phyloP scores from a whole-genome alignment of 495 filamentous ascomycete genomes.

The Annulohypoxylon moriforme region DNA sequence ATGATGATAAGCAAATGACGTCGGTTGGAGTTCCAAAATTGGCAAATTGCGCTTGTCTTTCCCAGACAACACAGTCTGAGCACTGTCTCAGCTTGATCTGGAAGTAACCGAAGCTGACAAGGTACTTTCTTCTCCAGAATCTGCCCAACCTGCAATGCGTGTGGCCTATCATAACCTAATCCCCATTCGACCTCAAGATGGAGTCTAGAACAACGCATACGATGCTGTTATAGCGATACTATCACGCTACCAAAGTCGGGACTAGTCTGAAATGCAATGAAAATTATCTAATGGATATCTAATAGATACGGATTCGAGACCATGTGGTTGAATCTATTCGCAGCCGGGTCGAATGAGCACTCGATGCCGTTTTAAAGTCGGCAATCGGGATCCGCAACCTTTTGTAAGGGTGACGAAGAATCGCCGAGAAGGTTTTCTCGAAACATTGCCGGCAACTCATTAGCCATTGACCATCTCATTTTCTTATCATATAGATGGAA shows the following conservation, averaged over 20 bases:
- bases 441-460: constrained; percentile 21
- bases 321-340: constrained; percentile 23
- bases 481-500: constrained; percentile 16
- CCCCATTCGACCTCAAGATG: constrained; percentile 18
- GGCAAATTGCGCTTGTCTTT: constrained; percentile 3
- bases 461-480: constrained; percentile 15
- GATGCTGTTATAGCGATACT: constrained; percentile 28
- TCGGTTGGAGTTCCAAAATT: constrained; percentile 18
- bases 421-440: constrained; percentile 23
- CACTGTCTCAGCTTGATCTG: constrained; percentile 11
- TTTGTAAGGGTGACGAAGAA: constrained; percentile 26
- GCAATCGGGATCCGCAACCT: constrained; percentile 26
- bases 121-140: constrained; percentile 9
- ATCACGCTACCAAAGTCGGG: constrained; percentile 31
- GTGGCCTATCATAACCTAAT: constrained; percentile 24
- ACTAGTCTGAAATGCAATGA: constrained; percentile 15
- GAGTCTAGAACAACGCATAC: constrained; percentile 35
- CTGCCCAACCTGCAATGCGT: constrained; percentile 10
- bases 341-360: background rate
- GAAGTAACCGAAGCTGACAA: constrained; percentile 23
- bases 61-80: constrained; percentile 11
- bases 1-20: constrained; percentile 37
- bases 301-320: constrained; percentile 13
- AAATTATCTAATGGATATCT: constrained; percentile 38
- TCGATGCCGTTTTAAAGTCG: constrained; percentile 15